These are phyloP conservation scores for Phytophthora sp. DNA, from an alignment of 352 stramenopile genomes.

Conservation along the genomic window DNA sequence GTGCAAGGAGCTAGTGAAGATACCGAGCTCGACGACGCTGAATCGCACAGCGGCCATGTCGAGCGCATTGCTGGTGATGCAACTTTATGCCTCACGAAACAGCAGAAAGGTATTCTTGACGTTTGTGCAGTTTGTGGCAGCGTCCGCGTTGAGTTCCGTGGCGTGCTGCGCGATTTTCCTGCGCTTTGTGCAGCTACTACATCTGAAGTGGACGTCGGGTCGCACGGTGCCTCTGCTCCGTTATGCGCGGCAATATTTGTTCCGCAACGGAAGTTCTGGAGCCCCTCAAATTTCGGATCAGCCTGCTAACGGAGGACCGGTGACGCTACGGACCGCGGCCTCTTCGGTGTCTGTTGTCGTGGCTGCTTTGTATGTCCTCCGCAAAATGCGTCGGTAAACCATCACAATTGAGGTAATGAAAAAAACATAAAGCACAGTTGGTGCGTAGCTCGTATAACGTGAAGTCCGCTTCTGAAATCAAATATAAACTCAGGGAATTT, in stretches of 20 bases:
- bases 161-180: conserved; percentile 63
- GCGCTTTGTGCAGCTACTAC: conserved; percentile 56
- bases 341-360: conserved; percentile 39
- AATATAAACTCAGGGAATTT: too few species aligned
- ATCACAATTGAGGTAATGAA: neutral
- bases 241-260: conserved; percentile 46
- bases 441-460: too few species aligned
- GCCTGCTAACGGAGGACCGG: conserved; percentile 7
- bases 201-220: conserved; percentile 31
- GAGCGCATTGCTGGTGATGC: conserved; percentile 70
- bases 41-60: conserved; percentile 76
- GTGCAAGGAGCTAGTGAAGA: conserved; percentile 65
- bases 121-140: conserved; percentile 60
- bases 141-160: conserved; percentile 71
- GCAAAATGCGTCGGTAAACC: conserved; percentile 34
- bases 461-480: too few species aligned
- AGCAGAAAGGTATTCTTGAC: conserved; percentile 67
- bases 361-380: conserved; percentile 34
- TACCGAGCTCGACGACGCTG: conserved; percentile 61
- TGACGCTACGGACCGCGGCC: conserved; percentile 28
- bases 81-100: conserved; percentile 72
- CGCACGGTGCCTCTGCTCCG: conserved; percentile 40
- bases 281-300: conserved; percentile 24
- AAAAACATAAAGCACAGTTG: too few species aligned
- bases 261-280: conserved; percentile 36